Evolutionary conservation across 352 stramenopile genomes (phyloP).

Genomic region (Ophiocytium majus): DNA sequence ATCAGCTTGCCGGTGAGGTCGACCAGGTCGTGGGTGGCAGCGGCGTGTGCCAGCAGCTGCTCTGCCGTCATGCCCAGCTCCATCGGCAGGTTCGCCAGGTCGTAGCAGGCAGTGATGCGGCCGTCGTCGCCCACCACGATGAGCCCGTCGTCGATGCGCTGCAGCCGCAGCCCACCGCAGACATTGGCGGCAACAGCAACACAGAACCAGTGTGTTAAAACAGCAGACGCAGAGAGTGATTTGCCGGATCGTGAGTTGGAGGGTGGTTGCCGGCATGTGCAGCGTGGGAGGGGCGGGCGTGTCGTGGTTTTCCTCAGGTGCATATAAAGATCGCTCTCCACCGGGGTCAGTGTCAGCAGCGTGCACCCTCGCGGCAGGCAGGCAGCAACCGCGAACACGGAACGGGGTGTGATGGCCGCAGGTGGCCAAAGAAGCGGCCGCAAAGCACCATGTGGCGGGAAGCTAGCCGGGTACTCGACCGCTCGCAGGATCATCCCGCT

Average conservation of each 20-base stretch:
- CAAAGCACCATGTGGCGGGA: no score
- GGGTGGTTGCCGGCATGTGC: neutral
- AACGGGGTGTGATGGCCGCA: no score
- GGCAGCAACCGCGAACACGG: no score
- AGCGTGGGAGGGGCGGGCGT: neutral
- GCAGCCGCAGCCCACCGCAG: no score
- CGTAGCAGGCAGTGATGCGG: slow-evolving; percentile 33
- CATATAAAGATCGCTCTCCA: no score
- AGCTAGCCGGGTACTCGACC: neutral
- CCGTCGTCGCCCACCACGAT: slow-evolving; percentile 39
- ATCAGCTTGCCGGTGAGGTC: slow-evolving; percentile 64
- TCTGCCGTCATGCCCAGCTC: slow-evolving; percentile 35
- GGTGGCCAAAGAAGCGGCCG: no score
- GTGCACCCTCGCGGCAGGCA: no score
- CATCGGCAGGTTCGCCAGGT: slow-evolving; percentile 30
- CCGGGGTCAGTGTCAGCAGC: no score
- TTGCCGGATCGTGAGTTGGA: neutral
- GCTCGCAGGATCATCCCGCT: neutral
- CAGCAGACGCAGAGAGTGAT: neutral
- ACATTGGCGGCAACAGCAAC: no score
- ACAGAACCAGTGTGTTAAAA: no score
- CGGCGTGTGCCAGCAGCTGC: slow-evolving; percentile 17
- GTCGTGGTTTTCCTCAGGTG: neutral
- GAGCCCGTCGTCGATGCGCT: slow-evolving; percentile 43
- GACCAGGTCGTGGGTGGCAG: slow-evolving; percentile 29